phyloP scores from a whole-genome alignment of 345 rosid genomes.

The Salix brachista region DNA sequence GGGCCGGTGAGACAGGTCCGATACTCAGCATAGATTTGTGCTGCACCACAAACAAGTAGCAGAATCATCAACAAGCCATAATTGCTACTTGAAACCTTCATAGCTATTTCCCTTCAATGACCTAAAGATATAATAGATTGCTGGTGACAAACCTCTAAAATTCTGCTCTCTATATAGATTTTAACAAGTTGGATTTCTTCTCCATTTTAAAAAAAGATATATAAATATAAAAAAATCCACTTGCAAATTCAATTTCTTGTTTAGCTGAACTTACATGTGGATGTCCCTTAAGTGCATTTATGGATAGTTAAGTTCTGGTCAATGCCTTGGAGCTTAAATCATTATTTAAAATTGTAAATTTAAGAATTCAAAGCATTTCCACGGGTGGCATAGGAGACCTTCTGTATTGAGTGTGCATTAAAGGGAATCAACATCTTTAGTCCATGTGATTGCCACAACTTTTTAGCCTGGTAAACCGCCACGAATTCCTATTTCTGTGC shows the following conservation, averaged over 20 bases:
- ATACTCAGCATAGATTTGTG: neutral
- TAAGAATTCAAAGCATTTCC: neutral
- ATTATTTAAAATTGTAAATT: neutral
- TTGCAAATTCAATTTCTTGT: neutral
- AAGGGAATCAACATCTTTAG: too few relatives aligned
- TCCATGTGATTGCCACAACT: too few relatives aligned
- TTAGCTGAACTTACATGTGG: too few relatives aligned
- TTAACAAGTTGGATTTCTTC: neutral
- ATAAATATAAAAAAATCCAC: neutral
- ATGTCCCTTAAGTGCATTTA: neutral
- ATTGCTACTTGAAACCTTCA: slow-evolving; percentile 12
- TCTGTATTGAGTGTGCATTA: too few relatives aligned
- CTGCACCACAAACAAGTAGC: slow-evolving; percentile 5
- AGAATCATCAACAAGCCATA: slow-evolving; percentile 8
- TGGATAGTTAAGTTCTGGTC: neutral
- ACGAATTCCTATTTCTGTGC: too few relatives aligned
- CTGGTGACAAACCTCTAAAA: neutral
- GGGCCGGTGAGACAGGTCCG: too few relatives aligned
- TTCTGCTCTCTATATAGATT: slow-evolving; percentile 4
- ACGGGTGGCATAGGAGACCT: neutral
- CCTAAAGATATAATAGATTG: neutral
- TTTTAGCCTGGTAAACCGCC: too few relatives aligned
- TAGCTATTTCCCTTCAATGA: neutral
- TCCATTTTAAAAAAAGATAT: too few relatives aligned
- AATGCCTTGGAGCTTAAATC: neutral